These are phyloP conservation scores for Penicillium sp. DNA, from an alignment of 2,329 filamentous ascomycete genomes.

Conservation along the genomic window DNA sequence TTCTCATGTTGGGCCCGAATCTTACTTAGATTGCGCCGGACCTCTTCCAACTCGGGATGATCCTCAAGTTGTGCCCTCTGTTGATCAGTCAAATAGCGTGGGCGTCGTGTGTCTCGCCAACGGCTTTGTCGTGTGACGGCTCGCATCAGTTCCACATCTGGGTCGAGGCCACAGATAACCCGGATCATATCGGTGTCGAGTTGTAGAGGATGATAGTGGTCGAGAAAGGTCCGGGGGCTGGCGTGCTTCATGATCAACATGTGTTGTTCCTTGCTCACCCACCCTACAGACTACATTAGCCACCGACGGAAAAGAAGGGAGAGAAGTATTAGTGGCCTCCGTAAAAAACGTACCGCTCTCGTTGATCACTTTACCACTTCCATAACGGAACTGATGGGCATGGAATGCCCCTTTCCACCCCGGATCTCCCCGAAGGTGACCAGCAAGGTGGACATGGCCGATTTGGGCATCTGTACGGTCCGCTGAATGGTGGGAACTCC, in stretches of 20 bases:
- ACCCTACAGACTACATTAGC: background rate
- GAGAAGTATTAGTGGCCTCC: background rate
- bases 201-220: background rate
- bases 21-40: no score
- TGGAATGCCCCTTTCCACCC: slow-evolving; percentile 1
- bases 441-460: background rate
- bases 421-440: slow-evolving; percentile 4
- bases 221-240: background rate
- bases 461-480: background rate
- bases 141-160: background rate
- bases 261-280: background rate
- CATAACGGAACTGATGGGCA: background rate
- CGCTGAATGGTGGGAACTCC: background rate
- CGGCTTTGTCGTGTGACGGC: background rate
- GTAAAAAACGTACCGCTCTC: background rate
- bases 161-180: background rate
- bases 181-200: background rate
- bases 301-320: background rate
- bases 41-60: no score
- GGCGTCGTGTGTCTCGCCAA: background rate
- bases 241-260: background rate
- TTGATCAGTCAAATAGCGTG: background rate
- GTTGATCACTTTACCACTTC: slow-evolving; percentile 1
- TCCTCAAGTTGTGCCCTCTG: no score
- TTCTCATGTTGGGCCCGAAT: no score